Conservation (phyloP, 106 monocot genomes). For the Apostasia ramifera region DNA sequence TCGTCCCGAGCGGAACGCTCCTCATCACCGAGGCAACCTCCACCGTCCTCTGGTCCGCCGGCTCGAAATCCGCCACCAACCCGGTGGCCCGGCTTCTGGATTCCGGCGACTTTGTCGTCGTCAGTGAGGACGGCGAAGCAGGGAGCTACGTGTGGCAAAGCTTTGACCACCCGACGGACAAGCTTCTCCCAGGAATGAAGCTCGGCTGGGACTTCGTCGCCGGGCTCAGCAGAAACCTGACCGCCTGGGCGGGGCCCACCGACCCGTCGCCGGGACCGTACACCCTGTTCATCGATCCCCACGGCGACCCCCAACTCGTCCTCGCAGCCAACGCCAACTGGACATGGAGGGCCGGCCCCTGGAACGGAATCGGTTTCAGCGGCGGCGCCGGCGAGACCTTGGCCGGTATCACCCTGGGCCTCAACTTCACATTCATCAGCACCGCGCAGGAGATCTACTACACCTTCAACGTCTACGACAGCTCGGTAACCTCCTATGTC, state of each 20-base stretch:
- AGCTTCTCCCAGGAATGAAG: slow-evolving; percentile 10
- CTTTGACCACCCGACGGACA: slow-evolving; percentile 20
- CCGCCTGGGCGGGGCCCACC: slow-evolving; percentile 5
- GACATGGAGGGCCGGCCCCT: slow-evolving; percentile 5
- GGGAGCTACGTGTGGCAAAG: slow-evolving; percentile 7
- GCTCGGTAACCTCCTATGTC: not conserved
- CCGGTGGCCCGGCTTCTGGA: slow-evolving; percentile 6
- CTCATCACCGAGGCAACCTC: slow-evolving; percentile 1
- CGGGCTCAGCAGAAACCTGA: slow-evolving; percentile 9
- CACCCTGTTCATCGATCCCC: slow-evolving; percentile 1
- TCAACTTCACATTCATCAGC: not conserved
- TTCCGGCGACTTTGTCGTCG: slow-evolving; percentile 12
- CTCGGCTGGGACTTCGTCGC: slow-evolving; percentile 3
- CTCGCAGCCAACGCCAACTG: not conserved
- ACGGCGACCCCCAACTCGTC: slow-evolving; percentile 4
- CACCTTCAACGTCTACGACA: not conserved
- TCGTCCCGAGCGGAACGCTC: slow-evolving; percentile 5
- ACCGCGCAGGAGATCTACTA: slow-evolving; percentile 1
- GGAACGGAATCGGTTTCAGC: slow-evolving; percentile 5
- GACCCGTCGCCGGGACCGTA: slow-evolving; percentile 11
- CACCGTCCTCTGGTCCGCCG: slow-evolving; percentile 2
- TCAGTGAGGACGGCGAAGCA: no score
- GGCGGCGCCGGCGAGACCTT: not conserved
- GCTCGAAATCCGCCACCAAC: not conserved
- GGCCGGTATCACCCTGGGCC: not conserved